Base-by-base conservation (phyloP, 2,329 filamentous ascomycete genomes). In the Penicillium sp. region DNA sequence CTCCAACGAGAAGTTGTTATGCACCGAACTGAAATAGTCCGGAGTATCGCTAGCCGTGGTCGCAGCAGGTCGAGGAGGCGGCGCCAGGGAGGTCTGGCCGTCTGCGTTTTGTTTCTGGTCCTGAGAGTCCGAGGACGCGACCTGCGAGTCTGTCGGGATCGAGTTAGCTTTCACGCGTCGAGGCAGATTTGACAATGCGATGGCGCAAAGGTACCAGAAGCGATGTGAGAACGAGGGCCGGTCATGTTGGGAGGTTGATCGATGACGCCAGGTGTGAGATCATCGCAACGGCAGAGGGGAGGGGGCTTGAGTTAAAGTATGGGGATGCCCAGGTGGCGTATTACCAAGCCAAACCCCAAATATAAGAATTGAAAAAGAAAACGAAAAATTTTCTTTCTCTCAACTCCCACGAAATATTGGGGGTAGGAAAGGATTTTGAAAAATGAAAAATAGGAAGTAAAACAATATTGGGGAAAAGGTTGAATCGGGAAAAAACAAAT, bases 21-120 rank as follows among this genome's bases (percentile, higher is more conserved):
- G 74, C 46, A 76, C 71, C 41, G 70, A 73, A 35, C 76, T 75
- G 62, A 86, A 87, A 65, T 84, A 86, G 57, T 87, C 82, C 31
- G 79, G 74, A 6, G 77, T 77, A 52, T 79, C 74, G 39, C 67
- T 64, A 41, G 69, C 66, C 47, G 68, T 68, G 38, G 80, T 76
- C 32, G 54, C 55, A 35, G 62, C 60, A 37, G 69, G 68, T 65
- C 81, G 80, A 42, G 82, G 82, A 39, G 83, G 82, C 51, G 82
- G 82, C 50, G 81, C 80, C 57, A 86, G 74, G 39, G 81, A 78
- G 66, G 78, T 79, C 56, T 78, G 70, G 37, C 68, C 62, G 59
- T 82, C 79, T 62, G 71, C 70, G 71, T 76, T 56, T 12, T 58
- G 52, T 39, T 66, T 63, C 13, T 47, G 46, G n/a, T 64, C 59